phyloP scores from a whole-genome alignment of 179 eudicot species.

The Spergularia azorica region DNA sequence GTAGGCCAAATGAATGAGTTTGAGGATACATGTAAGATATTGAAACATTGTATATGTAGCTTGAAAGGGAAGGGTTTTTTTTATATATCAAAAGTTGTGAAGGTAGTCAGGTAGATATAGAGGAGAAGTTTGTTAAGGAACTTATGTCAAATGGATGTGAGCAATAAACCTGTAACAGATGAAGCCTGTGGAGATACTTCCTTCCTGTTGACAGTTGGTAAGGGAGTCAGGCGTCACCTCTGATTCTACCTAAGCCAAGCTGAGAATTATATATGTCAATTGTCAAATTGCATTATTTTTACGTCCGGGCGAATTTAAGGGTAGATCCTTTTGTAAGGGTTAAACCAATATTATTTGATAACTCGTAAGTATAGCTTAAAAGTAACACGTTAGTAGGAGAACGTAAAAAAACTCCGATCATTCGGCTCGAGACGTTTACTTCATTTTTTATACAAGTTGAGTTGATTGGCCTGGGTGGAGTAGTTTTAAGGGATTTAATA shows the following conservation, averaged over 20 bases:
- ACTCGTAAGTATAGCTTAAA: too few species aligned
- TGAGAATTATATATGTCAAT: neutral
- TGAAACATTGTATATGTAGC: constrained; percentile 18
- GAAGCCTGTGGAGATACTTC: constrained; percentile 12
- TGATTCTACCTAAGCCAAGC: neutral
- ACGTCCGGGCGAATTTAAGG: too few species aligned
- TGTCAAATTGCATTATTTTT: too few species aligned
- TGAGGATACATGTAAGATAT: constrained; percentile 9
- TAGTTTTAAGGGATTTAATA: neutral
- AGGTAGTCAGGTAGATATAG: constrained; percentile 15
- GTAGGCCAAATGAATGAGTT: neutral
- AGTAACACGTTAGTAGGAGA: neutral
- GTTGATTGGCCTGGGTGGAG: neutral
- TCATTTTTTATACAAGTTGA: neutral
- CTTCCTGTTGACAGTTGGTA: neutral
- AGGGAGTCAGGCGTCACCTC: neutral
- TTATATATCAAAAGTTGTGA: neutral
- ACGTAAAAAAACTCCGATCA: too few species aligned
- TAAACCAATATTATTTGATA: too few species aligned
- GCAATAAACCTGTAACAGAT: constrained; percentile 15
- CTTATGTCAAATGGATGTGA: constrained; percentile 10
- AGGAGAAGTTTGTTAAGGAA: constrained; percentile 3
- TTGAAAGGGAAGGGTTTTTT: neutral
- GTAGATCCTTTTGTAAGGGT: too few species aligned
- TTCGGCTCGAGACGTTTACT: neutral